A percentile compares a stretch with the other conserved stretches of the same genome.
Evolutionary conservation across 2,329 filamentous ascomycete species (phyloP).

Genomic region (Aspergillus sclerotialis): DNA sequence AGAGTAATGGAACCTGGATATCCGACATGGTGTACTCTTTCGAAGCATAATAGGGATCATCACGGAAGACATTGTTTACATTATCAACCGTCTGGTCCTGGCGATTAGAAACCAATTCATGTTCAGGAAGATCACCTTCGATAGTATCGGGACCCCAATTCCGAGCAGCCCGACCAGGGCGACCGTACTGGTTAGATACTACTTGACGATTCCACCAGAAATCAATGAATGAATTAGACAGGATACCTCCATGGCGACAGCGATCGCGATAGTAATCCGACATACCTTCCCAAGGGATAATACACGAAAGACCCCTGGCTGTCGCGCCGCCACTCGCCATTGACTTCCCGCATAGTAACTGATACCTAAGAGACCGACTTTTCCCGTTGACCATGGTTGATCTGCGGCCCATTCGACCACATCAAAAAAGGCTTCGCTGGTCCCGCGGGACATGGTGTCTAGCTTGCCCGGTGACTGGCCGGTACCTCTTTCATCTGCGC

Average conservation of each 20-base stretch:
- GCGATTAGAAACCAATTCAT: conserved; percentile 30
- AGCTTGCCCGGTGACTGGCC: conserved; percentile 48
- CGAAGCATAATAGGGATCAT: conserved; percentile 57
- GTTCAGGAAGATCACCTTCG: conserved; percentile 31
- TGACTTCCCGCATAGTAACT: conserved; percentile 49
- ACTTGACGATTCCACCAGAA: conserved; percentile 66
- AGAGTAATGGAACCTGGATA: conserved; percentile 60
- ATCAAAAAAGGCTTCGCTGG: conserved; percentile 46
- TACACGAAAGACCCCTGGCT: conserved; percentile 46
- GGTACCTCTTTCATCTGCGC: conserved; percentile 47
- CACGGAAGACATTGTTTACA: conserved; percentile 49
- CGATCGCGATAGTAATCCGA: conserved; percentile 52
- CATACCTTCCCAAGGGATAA: conserved; percentile 53
- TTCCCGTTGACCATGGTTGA: conserved; percentile 45
- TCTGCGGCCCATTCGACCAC: conserved; percentile 47
- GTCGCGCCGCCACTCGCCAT: conserved; percentile 48
- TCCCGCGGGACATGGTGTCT: conserved; percentile 48
- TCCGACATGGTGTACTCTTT: conserved; percentile 60
- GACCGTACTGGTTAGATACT: conserved; percentile 61
- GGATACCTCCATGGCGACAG: conserved; percentile 56
- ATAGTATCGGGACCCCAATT: conserved; percentile 47
- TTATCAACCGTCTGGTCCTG: conserved; percentile 41
- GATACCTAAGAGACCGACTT: conserved; percentile 46
- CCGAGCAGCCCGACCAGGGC: conserved; percentile 40
- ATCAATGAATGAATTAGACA: conserved; percentile 52